Conservation (phyloP, 2,329 filamentous ascomycete species). For the Sarocladium oryzae region DNA sequence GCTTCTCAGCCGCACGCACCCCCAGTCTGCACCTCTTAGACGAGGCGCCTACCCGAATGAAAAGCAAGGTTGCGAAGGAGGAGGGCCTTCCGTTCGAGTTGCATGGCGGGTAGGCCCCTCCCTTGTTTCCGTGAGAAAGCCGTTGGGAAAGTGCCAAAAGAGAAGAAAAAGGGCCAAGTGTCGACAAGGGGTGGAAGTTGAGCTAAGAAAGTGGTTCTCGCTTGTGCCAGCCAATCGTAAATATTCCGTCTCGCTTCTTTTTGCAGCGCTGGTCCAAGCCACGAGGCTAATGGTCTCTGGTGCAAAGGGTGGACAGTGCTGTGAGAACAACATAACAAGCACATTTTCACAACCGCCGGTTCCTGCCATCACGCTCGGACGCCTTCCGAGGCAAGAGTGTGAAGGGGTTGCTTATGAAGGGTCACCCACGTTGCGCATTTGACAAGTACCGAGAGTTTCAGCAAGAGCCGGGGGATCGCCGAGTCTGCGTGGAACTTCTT, state of each 20-base stretch:
- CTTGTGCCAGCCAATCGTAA: slow-evolving; percentile 12
- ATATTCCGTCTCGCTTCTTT: slow-evolving; percentile 10
- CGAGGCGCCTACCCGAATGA: no score
- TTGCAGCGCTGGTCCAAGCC: slow-evolving; percentile 6
- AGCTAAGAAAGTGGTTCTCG: slow-evolving; percentile 11
- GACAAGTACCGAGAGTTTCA: neutral
- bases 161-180: no score
- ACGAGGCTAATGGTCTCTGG: neutral
- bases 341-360: neutral
- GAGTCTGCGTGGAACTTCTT: no score
- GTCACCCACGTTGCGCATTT: no score
- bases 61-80: no score
- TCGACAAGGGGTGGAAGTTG: no score
- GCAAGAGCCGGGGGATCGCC: no score
- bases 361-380: neutral
- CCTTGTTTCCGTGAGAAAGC: neutral
- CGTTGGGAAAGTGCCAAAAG: neutral
- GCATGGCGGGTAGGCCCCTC: neutral
- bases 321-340: neutral
- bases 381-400: no score
- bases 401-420: no score
- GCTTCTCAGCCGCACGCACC: neutral
- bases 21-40: no score
- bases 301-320: neutral
- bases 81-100: neutral